These are phyloP conservation scores for Candida tunisiensis DNA, from an alignment of 1,139 yeast genomes.

Conservation along the genomic window DNA sequence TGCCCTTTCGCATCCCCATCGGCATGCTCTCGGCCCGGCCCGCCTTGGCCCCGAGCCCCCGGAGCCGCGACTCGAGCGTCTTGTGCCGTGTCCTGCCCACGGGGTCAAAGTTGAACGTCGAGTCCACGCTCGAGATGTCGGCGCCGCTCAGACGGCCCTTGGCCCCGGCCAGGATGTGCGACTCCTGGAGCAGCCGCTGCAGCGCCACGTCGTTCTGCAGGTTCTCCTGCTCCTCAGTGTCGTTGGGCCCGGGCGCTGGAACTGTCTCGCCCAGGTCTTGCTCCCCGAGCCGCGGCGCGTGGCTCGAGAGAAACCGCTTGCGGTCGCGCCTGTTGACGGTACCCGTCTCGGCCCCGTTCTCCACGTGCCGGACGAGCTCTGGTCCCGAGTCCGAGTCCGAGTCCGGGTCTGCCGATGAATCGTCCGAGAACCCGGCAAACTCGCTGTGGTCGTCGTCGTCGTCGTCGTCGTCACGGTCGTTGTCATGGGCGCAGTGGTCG, in stretches of 20 bases:
- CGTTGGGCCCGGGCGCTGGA: slow-evolving; percentile 8
- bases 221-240: slow-evolving; percentile 21
- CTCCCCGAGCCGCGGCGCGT: slow-evolving; percentile 22
- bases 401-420: too few species aligned
- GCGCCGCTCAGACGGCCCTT: slow-evolving; percentile 46
- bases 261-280: slow-evolving; percentile 11
- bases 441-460: neutral
- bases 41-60: slow-evolving; percentile 28
- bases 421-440: too few species aligned
- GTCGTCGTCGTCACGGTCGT: neutral
- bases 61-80: slow-evolving; percentile 52
- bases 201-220: slow-evolving; percentile 68
- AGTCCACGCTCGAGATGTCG: slow-evolving; percentile 45
- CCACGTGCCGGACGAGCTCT: slow-evolving; percentile 5
- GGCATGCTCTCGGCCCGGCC: slow-evolving; percentile 62
- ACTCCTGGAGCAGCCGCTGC: slow-evolving; percentile 68
- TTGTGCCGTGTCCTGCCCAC: slow-evolving; percentile 69
- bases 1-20: slow-evolving; percentile 74
- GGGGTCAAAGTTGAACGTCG: too few species aligned
- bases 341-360: slow-evolving; percentile 1
- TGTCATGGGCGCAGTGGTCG: neutral
- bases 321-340: slow-evolving; percentile 5
- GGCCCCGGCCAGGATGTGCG: slow-evolving; percentile 59
- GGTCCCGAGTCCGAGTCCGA: too few species aligned
- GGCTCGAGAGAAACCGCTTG: slow-evolving; percentile 16